These are phyloP conservation scores for Cladophialophora immunda DNA, from an alignment of 2,329 filamentous ascomycete genomes.

Conservation along the genomic window DNA sequence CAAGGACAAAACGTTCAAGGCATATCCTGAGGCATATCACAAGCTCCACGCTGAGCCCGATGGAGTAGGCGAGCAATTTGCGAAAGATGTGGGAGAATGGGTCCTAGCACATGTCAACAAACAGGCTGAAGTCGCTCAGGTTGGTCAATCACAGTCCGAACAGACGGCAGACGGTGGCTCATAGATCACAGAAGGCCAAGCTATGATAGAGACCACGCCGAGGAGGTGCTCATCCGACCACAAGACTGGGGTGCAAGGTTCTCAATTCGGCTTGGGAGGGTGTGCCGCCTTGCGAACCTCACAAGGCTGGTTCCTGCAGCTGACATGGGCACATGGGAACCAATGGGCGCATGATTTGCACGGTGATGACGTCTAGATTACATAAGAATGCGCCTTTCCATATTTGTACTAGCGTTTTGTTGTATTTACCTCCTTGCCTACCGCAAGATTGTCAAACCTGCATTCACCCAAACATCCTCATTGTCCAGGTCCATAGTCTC, in stretches of 20 bases:
- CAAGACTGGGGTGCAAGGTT: background rate
- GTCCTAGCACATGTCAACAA: constrained; percentile 55
- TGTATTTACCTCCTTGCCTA: background rate
- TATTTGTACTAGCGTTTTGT: background rate
- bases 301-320: constrained; percentile 24
- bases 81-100: constrained; percentile 71
- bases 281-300: background rate
- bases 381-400: constrained; percentile 1
- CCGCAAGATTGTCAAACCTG: background rate
- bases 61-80: constrained; percentile 49
- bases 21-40: constrained; percentile 82
- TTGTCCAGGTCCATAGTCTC: background rate
- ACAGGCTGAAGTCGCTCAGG: constrained; percentile 19
- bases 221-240: background rate
- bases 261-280: background rate
- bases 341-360: constrained; percentile 10
- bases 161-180: constrained; percentile 9
- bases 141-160: constrained; percentile 15
- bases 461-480: background rate
- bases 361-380: background rate
- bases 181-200: constrained; percentile 23
- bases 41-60: constrained; percentile 57
- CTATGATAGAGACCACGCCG: constrained; percentile 5
- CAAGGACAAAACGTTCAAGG: constrained; percentile 67
- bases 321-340: constrained; percentile 7